Conservation (phyloP, 2,329 filamentous ascomycete species). For the Alternaria gaisen region DNA sequence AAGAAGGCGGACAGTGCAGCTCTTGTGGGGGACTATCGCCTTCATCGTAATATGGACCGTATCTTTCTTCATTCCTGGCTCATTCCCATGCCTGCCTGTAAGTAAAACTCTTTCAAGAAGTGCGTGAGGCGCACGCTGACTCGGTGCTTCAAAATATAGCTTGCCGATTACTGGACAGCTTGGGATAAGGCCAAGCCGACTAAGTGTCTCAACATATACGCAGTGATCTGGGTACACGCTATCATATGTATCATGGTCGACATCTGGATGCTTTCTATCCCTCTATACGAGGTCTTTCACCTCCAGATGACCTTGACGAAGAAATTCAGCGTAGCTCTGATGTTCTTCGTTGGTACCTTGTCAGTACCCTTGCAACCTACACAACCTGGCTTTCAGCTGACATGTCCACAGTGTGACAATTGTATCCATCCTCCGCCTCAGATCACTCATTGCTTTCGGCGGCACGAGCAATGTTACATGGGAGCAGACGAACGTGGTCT, state of each 20-base stretch:
- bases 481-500: slow-evolving; percentile 33
- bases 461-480: slow-evolving; percentile 50
- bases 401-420: slow-evolving; percentile 28
- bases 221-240: slow-evolving; percentile 42
- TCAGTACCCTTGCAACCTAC: neutral
- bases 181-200: slow-evolving; percentile 29
- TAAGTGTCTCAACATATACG: slow-evolving; percentile 44
- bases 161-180: slow-evolving; percentile 33
- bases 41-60: slow-evolving; percentile 31
- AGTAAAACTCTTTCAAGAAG: slow-evolving; percentile 20
- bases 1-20: slow-evolving; percentile 11
- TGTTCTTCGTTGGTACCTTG: slow-evolving; percentile 46
- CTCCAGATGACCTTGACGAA: slow-evolving; percentile 42
- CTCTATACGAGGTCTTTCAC: slow-evolving; percentile 39
- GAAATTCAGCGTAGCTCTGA: slow-evolving; percentile 44
- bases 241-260: slow-evolving; percentile 38
- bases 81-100: slow-evolving; percentile 47
- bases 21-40: slow-evolving; percentile 22
- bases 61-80: slow-evolving; percentile 21
- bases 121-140: neutral
- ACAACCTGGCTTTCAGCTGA: neutral
- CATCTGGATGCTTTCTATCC: slow-evolving; percentile 37
- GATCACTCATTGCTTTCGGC: slow-evolving; percentile 53
- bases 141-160: neutral
- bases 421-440: slow-evolving; percentile 53